Percentiles rank a stretch among this genome's conserved stretches.
These are phyloP conservation scores for Cutaneotrichosporon sp. DNA, from an alignment of 1,284 basidiomycete genomes.

Conservation along the genomic window DNA sequence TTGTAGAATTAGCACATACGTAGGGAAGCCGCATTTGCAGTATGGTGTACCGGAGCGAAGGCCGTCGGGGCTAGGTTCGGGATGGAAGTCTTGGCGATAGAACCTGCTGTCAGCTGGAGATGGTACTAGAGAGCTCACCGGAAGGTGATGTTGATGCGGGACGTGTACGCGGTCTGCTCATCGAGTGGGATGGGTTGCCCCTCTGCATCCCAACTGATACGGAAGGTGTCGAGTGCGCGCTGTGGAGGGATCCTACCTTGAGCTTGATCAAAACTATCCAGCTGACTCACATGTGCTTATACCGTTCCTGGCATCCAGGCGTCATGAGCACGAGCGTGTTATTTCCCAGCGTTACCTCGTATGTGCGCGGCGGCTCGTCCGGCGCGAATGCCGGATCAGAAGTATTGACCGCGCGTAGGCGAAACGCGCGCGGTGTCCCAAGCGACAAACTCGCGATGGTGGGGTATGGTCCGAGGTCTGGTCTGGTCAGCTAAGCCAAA, in stretches of 20 bases:
- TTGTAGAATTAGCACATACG: slow-evolving; percentile 41
- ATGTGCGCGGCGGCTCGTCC: slow-evolving; percentile 64
- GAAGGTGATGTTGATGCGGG: slow-evolving; percentile 85
- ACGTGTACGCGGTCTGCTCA: slow-evolving; percentile 59
- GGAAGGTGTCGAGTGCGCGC: slow-evolving; percentile 69
- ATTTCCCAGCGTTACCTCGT: slow-evolving; percentile 76
- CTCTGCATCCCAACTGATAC: slow-evolving; percentile 58
- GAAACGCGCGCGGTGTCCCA: slow-evolving; percentile 73
- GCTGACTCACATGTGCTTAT: slow-evolving; percentile 61
- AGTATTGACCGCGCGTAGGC: slow-evolving; percentile 58
- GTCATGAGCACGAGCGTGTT: slow-evolving; percentile 93
- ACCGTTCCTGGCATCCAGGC: slow-evolving; percentile 81
- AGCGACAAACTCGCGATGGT: slow-evolving; percentile 91
- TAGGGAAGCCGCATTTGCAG: slow-evolving; percentile 78
- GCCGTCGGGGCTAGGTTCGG: slow-evolving; percentile 49
- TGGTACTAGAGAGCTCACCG: slow-evolving; percentile 46
- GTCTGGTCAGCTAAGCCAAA: slow-evolving; percentile 7
- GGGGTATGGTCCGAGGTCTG: slow-evolving; percentile 80
- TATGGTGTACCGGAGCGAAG: slow-evolving; percentile 52
- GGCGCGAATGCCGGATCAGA: slow-evolving; percentile 57
- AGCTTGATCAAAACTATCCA: background rate
- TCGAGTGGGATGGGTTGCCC: slow-evolving; percentile 29
- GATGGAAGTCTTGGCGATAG: slow-evolving; percentile 64
- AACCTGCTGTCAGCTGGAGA: slow-evolving; percentile 26
- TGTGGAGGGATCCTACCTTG: slow-evolving; percentile 65